Evolutionary conservation across 352 stramenopile genomes (phyloP), one percentile per base, ranked within the genome.

Genomic region (Aphanomyces euteiches): DNA sequence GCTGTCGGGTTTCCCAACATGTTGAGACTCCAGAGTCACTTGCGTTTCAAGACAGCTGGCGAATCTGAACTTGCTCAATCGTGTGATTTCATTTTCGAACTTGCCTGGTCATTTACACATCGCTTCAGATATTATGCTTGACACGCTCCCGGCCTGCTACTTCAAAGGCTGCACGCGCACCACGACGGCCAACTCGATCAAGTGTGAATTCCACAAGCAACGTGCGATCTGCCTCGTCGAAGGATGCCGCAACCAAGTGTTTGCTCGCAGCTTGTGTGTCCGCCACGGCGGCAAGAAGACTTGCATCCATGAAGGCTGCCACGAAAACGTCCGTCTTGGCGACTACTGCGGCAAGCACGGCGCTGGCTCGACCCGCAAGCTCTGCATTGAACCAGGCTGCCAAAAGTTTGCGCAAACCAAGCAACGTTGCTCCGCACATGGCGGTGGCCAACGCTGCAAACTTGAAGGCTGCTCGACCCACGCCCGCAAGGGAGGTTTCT

Each of bases 301-400:
- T 13, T 69, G 63, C 38, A n/a, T 28, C 21, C 47, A 61, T 21
- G 63, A 69, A 13, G 63, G 63, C 47, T 69, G 63, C 50, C 21
- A 47, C 37, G 47, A 58, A 47, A 69, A 69, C 38, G 63, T 47
- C 13, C 63, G 63, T 39, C 21, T 69, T 21, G 37, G 63, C 37
- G 63, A 47, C 50, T 40, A 59, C 50, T 69, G 63, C 45, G 54
- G 47, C 43, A 69, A 69, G 36, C 63, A 69, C 50, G 63, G 63
- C 50, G 63, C 37, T 39, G 28, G 50, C 3, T 50, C 21, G 37
- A 69, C 54, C 4, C 60, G 60, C 47, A 37, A 41, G n/a, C 37
- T 21, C 13, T 67, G 60, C 60, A 57, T 17, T 15, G 60, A 54
- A 21, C 17, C 45, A 7, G 63, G 63, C 3, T 69, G 63, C 28